Evolutionary conservation across 495 filamentous ascomycete genomes (phyloP), one percentile per base, ranked within the genome.

Genomic region (Trichoderma erinaceum): DNA sequence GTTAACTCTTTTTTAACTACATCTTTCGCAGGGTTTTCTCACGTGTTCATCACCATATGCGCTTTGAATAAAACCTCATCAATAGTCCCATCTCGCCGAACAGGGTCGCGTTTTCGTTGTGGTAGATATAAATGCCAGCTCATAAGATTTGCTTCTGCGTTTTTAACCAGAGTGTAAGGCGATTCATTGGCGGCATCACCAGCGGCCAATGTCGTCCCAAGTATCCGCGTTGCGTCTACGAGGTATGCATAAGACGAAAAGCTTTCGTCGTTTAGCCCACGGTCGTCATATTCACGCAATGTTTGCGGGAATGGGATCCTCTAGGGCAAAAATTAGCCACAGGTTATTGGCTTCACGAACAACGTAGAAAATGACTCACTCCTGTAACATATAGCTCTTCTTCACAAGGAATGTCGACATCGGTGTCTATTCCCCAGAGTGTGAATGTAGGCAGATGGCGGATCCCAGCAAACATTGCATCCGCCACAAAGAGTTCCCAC

Each of bases 21-120:
- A 15, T 52, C n/a, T 23, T 8, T 6, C n/a, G 7, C 5, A 21
- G 18, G n/a, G 5, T 52, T 21, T 25, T 21, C 48, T 52, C 48
- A 52, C 48, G 48, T 52, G 5, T 52, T n/a, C 8, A 52, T 21
- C 21, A 88, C 79, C 87, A 88, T 87, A 46, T 83, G 85, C 18
- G 88, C 87, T 71, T 90, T 87, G 78, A 90, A 89, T 73, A 90
- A 81, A 74, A 90, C 81, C 72, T 89, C 86, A 67, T 90, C 87
- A 18, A 87, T 79, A 8, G 80, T 77, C 12, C 82, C 75, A 61
- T 86, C 82, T 25, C 79, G 75, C 6, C 82, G 78, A 63, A 89
- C 73, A 12, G 88, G 79, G 61, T 88, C 84, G 29, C 79, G 77
- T 72, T 89, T 89, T 25, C 75, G 80, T 38, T 80, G 78, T 0